Evolutionary conservation across 208 protist species (phyloP).

Genomic region (Trypanosoma brucei): DNA sequence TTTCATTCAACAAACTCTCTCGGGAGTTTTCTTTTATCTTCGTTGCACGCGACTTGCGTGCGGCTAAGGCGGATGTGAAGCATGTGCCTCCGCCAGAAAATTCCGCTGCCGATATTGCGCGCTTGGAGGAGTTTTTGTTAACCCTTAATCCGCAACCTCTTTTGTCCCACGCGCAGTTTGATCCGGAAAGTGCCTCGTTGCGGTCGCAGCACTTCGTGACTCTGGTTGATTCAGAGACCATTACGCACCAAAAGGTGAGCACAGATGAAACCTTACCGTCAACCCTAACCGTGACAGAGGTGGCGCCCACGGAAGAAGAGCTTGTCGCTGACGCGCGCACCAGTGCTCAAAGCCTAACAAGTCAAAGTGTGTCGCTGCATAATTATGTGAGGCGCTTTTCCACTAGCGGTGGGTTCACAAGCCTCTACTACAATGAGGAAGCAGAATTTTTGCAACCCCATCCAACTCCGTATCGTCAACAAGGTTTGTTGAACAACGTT

Average conservation of each 20-base stretch:
- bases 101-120: not conserved
- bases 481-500: not conserved
- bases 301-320: too few relatives aligned
- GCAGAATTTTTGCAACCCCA: too few relatives aligned
- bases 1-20: constrained; percentile 9
- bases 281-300: too few relatives aligned
- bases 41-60: constrained; percentile 1
- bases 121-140: not conserved
- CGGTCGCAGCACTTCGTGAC: not conserved
- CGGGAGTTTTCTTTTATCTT: constrained; percentile 10
- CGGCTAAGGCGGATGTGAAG: not conserved
- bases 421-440: not conserved
- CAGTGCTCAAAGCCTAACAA: not conserved
- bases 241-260: too few relatives aligned
- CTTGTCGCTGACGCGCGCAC: not conserved
- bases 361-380: not conserved
- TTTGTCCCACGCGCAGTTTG: constrained; percentile 1
- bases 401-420: not conserved
- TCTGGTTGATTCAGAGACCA: not conserved
- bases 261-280: too few relatives aligned
- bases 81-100: not conserved
- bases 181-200: not conserved
- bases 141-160: not conserved
- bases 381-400: not conserved
- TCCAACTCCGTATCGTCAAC: too few relatives aligned